Evolutionary conservation across 768 basidiomycete species (phyloP).

Genomic region (Dacryopinax primogenitus): DNA sequence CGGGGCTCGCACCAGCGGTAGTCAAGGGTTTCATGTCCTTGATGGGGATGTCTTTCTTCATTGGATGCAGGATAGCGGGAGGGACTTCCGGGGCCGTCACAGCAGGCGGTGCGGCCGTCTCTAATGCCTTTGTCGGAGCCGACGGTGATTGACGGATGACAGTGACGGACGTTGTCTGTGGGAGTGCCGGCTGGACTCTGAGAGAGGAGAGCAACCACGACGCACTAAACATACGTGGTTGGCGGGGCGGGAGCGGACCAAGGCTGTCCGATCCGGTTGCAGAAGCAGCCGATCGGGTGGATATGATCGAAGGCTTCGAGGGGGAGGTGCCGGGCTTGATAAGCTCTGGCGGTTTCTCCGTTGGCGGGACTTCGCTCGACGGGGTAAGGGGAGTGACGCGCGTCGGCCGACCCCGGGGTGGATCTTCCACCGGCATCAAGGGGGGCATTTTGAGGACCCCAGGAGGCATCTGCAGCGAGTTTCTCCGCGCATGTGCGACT

Average conservation of each 20-base stretch:
- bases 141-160: background rate
- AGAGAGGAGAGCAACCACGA: background rate
- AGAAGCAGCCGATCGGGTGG: slow-evolving; percentile 40
- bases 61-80: background rate
- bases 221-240: background rate
- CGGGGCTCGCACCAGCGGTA: background rate
- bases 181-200: background rate
- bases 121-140: background rate
- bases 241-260: background rate
- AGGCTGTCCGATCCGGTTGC: slow-evolving; percentile 13
- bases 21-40: background rate
- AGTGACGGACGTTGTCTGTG: background rate
- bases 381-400: slow-evolving; percentile 1
- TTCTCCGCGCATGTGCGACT: background rate
- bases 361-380: background rate
- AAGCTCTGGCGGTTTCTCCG: background rate
- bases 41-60: background rate
- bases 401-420: background rate
- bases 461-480: background rate
- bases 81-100: background rate
- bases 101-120: background rate
- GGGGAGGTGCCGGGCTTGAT: slow-evolving; percentile 39
- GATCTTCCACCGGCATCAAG: background rate
- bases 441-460: background rate
- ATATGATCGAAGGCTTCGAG: slow-evolving; percentile 54